These are phyloP conservation scores for Ampelomyces quisqualis DNA, from an alignment of 2,329 filamentous ascomycete genomes.

Conservation along the genomic window DNA sequence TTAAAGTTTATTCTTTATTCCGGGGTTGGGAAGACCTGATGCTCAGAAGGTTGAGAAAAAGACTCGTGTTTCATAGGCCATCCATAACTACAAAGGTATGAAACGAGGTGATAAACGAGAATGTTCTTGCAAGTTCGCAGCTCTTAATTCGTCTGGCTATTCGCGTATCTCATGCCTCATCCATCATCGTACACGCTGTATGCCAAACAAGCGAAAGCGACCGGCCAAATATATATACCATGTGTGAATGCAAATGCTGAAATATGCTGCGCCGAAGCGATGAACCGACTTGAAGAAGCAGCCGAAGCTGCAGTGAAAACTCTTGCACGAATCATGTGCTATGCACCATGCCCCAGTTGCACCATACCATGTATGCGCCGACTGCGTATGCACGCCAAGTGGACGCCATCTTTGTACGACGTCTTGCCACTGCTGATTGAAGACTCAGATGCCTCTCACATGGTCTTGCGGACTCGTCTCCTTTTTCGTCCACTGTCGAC, in stretches of 20 bases:
- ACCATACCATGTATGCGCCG: not conserved
- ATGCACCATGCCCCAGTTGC: not conserved
- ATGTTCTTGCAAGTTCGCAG: too few species aligned
- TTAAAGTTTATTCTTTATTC: too few species aligned
- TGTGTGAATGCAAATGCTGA: not conserved
- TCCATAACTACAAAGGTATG: too few species aligned
- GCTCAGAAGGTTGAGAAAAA: too few species aligned
- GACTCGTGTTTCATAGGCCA: too few species aligned
- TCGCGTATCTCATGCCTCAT: not conserved
- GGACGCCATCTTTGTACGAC: not conserved
- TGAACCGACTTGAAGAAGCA: not conserved
- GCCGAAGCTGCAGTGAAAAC: not conserved
- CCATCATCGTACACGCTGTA: not conserved
- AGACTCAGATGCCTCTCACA: slow-evolving; percentile 20
- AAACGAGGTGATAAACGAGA: too few species aligned
- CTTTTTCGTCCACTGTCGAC: slow-evolving; percentile 25
- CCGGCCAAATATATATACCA: not conserved
- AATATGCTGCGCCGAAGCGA: not conserved
- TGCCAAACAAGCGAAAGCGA: not conserved
- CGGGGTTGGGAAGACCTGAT: too few species aligned
- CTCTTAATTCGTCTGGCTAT: not conserved
- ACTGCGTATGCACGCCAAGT: not conserved
- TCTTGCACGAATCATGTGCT: not conserved
- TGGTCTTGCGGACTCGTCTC: slow-evolving; percentile 31
- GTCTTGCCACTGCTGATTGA: not conserved